Conservation (phyloP, 2,329 filamentous ascomycete species). For the Alternaria triticimaculans region DNA sequence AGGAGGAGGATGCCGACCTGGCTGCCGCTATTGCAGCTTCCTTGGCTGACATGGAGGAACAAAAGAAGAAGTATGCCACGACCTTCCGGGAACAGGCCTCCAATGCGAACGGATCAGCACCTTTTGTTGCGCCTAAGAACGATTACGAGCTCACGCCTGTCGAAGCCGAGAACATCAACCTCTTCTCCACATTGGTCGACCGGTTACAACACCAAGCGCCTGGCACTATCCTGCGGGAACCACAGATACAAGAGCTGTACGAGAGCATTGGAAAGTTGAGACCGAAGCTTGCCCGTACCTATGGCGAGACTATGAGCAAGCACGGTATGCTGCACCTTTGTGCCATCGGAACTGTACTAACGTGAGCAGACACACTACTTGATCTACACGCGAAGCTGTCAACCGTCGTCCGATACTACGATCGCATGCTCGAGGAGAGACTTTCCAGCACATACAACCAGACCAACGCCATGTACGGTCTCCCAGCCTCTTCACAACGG, state of each 20-base stretch:
- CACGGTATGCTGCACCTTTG: constrained; percentile 69
- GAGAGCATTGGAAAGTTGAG: constrained; percentile 93
- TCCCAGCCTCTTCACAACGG: constrained; percentile 45
- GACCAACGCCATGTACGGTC: constrained; percentile 58
- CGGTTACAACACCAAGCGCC: constrained; percentile 93
- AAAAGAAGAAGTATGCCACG: constrained; percentile 89
- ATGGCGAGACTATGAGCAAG: constrained; percentile 99
- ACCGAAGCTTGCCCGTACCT: constrained; percentile 92
- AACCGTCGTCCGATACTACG: constrained; percentile 95
- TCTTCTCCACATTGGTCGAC: constrained; percentile 93
- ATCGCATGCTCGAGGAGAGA: constrained; percentile 95
- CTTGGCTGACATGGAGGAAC: constrained; percentile 94
- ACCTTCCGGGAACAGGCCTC: constrained; percentile 80
- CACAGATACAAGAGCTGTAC: constrained; percentile 97
- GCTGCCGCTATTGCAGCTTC: constrained; percentile 96
- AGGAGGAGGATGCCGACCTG: constrained; percentile 91
- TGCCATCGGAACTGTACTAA: constrained; percentile 41
- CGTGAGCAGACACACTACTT: constrained; percentile 76
- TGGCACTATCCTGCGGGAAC: constrained; percentile 93
- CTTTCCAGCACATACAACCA: constrained; percentile 92
- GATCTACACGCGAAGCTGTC: constrained; percentile 95
- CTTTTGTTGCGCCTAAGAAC: constrained; percentile 74
- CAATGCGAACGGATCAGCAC: constrained; percentile 54
- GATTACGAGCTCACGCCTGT: constrained; percentile 93
- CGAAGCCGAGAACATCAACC: constrained; percentile 96